Evolutionary conservation across 2,329 filamentous ascomycete genomes (phyloP), one percentile per base, ranked within the genome.

Genomic region (Talaromyces rugulosus): DNA sequence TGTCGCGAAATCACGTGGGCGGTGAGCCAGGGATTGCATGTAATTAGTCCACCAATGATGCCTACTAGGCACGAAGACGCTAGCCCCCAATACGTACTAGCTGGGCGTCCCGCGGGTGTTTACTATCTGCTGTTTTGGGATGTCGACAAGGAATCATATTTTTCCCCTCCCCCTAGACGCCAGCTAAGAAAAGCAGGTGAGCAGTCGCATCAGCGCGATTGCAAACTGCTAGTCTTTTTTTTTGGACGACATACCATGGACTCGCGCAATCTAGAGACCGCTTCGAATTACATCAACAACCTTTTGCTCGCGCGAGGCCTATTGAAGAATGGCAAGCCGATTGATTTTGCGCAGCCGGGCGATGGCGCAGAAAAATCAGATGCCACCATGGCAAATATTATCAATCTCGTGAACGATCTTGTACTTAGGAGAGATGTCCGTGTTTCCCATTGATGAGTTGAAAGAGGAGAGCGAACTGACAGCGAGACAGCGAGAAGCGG

Each of bases 351-450:
- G 63, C 81, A 86, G 65, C 89, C 90, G 8, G 85, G 85, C 59
- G 82, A 85, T 65, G 83, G 82, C 63, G 83, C 83, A 18, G 75
- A 75, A 23, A 23, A 23, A 16, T 82, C 85, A 0, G 83, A 84
- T 71, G 85, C 84, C 57, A 90, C 90, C 18, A 94, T 95, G 87
- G 89, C 90, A 23, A 86, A 87, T 67, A 88, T 98, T 69, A 96
- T 99, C 78, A 90, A 94, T 72, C 84, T 99, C 28, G 87, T 99
- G 56, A 96, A 99, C 76, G 95, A 99, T 73, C 78, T 99, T 68
- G 91, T 99, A 63, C 75, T 97, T 63, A 86, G 93, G 67, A 87
- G 93, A 81, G 95, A 99, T 75, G 92, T 96, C 81, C 69, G 87
- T 81, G 60, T 55, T 28, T 23, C 27, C 61, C 31, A 51, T 18